Base-by-base conservation (phyloP, 1,139 yeast species). In the Zygosaccharomyces sapae region DNA sequence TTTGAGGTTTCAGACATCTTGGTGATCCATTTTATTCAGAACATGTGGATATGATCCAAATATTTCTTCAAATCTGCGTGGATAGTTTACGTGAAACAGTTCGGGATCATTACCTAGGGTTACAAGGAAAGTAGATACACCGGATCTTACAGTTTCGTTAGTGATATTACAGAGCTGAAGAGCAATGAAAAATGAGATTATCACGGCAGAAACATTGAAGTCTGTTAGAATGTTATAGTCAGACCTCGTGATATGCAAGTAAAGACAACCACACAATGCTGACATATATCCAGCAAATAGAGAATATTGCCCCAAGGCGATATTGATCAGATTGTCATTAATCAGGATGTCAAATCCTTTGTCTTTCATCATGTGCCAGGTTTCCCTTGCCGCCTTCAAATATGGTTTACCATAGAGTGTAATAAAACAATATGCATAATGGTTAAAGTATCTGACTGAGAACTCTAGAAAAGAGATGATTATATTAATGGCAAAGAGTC, bases 81-180 rank as follows among this genome's bases (percentile, higher is more conserved):
- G 88, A 63, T 88, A 84, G 40, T 87, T 77, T 70, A 78, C 77
- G 59, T 80, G 81, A 73, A 84, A 83, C 5, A 88, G 82, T 57
- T 88, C 94, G 0, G 97, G 96, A 58, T 89, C 95, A 58, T 82
- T 81, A 9, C 94, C 92, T 63, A 87, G 73, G 0, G 95, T 92
- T 42, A 89, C 83, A 67, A 89, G 89, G 65, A 90, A 83, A 0
- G 96, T 85, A 3, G 95, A 80, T 1, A 85, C 79, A 10, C 97
- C 97, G 1, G 90, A 81, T 51, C 80, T 81, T 50, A 89, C 80
- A 1, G 88, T 85, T 19, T 85, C 81, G 50, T 83, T 79, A 19
- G 89, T 73, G 51, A 88, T 75, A 56, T 86, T 80, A 47, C 86
- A 77, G 49, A 90, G 78, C 68, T 90, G 96, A 36, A 86, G 72